Evolutionary conservation across 2,329 filamentous ascomycete species (phyloP).

Genomic region (Pseudogymnoascus sp.): DNA sequence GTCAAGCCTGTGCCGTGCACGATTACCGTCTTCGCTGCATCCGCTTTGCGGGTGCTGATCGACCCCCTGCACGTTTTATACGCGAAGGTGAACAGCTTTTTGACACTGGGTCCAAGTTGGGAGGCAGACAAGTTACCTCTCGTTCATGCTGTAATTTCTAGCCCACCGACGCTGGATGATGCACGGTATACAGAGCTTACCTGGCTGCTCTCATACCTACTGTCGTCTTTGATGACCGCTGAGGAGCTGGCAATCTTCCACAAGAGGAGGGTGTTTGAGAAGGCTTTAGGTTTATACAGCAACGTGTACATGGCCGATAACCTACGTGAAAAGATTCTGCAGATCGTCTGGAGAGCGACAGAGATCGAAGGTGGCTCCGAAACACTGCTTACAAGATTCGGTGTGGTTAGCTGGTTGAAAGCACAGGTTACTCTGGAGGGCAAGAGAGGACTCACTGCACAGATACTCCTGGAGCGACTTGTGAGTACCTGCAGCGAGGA

Average conservation of each 20-base stretch:
- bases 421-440: conserved; percentile 44
- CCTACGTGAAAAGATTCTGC: conserved; percentile 50
- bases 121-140: conserved; percentile 63
- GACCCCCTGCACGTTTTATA: conserved; percentile 79
- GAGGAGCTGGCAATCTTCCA: conserved; percentile 54
- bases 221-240: conserved; percentile 55
- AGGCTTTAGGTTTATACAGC: conserved; percentile 59
- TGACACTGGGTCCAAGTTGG: conserved; percentile 74
- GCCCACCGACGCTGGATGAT: conserved; percentile 64
- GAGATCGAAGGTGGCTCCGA: conserved; percentile 65
- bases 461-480: conserved; percentile 47
- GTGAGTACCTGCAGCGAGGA: conserved; percentile 59
- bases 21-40: conserved; percentile 66
- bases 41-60: conserved; percentile 59
- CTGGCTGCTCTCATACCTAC: conserved; percentile 66
- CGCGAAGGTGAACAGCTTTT: conserved; percentile 74
- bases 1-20: conserved; percentile 59
- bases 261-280: conserved; percentile 62
- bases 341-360: conserved; percentile 59
- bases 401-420: conserved; percentile 66
- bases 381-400: conserved; percentile 71
- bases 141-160: conserved; percentile 52
- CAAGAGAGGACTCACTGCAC: conserved; percentile 43
- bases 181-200: conserved; percentile 62
- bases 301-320: conserved; percentile 53